These are phyloP conservation scores for Chaetothyriales sp. DNA, from an alignment of 2,329 filamentous ascomycete genomes.

Conservation along the genomic window DNA sequence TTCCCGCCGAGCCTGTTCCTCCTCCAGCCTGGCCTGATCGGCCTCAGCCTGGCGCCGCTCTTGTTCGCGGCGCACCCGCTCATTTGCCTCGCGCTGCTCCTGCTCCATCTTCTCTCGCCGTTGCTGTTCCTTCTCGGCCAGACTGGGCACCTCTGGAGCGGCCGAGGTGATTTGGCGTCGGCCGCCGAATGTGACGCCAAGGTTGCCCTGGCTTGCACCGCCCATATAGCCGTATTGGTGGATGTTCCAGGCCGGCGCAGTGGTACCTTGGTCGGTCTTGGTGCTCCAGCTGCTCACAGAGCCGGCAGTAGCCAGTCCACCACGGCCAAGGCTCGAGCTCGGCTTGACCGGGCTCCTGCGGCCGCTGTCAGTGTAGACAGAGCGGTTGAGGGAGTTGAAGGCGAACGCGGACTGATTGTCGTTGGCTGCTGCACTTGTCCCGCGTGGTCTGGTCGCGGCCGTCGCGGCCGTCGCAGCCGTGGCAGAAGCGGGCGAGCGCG, in stretches of 20 bases:
- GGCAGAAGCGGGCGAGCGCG: slow-evolving; percentile 21
- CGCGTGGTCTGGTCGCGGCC: slow-evolving; percentile 31
- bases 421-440: slow-evolving; percentile 42
- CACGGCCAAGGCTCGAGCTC: slow-evolving; percentile 17
- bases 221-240: slow-evolving; percentile 98
- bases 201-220: slow-evolving; percentile 86
- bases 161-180: slow-evolving; percentile 84
- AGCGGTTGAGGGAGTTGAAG: slow-evolving; percentile 32
- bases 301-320: slow-evolving; percentile 30
- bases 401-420: slow-evolving; percentile 27
- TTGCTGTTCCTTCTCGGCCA: slow-evolving; percentile 71
- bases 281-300: slow-evolving; percentile 80
- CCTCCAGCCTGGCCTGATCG: slow-evolving; percentile 29
- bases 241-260: slow-evolving; percentile 92
- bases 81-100: slow-evolving; percentile 33
- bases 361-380: slow-evolving; percentile 29
- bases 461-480: slow-evolving; percentile 31
- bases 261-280: slow-evolving; percentile 63
- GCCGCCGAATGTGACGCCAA: slow-evolving; percentile 84
- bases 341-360: slow-evolving; percentile 51
- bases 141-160: slow-evolving; percentile 61
- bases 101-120: slow-evolving; percentile 43
- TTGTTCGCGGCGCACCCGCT: slow-evolving; percentile 36
- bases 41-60: slow-evolving; percentile 39
- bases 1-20: slow-evolving; percentile 30